Evolutionary conservation across 2,329 filamentous ascomycete species (phyloP), one percentile per base, ranked within the genome.

Genomic region (Lasiodiplodia sp.): DNA sequence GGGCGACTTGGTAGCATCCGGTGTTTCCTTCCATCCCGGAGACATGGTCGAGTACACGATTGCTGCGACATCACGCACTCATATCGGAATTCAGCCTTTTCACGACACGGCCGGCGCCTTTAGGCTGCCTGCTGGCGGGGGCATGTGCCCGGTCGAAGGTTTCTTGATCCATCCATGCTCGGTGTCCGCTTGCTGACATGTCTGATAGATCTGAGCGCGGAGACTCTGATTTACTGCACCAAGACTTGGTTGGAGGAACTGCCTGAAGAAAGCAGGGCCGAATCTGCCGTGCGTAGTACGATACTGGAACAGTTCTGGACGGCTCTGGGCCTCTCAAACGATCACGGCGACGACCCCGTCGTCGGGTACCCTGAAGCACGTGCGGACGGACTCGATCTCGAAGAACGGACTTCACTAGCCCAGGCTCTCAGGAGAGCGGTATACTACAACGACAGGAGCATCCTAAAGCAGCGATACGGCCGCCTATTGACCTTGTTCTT

Each of bases 11-110:
- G 75, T 83, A 16, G 86, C 85, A 5, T 80, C 81, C 3, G 85
- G 83, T 67, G 79, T 84, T 57, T 86, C 84, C 2, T 72, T 86
- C 34, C 86, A 89, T 73, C 87, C 87, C 0, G 85, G 82, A 4
- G 84, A 88, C 73, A 84, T 86, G 78, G 78, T 88, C 16, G 85
- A 89, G 69, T 89, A 89, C 72, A 81, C 82, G 0, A 84, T 84
- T 7, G 75, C 80, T 8, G 80, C 82, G 3, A 81, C 84, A 31
- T 82, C 86, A 66, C 75, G 76, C n/a, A 75, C 64, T 16, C 40
- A 67, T 31, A 64, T 69, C 11, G 55, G 53, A 12, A 47, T 69
- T 7, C 60, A 69, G 14, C 44, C 38, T 21, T 52, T 68, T 31
- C 34, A 40, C 16, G 67, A 58, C 44, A 49, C 49, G 16, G 18